Conservation (phyloP, 257 asterid genomes). For the Handroanthus guayacan region DNA sequence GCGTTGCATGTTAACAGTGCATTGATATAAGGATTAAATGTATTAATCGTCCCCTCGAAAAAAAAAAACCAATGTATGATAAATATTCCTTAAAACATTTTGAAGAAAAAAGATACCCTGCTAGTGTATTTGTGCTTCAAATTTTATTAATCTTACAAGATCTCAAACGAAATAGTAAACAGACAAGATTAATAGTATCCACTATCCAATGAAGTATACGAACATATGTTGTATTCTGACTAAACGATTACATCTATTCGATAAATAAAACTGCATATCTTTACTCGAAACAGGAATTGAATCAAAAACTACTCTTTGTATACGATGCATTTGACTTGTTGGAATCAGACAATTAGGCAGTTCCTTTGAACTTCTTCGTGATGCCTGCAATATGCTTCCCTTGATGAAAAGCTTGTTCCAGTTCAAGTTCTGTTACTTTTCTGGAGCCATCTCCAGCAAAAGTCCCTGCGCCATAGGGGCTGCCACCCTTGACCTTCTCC, state of each 20-base stretch:
- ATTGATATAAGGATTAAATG: too few relatives aligned
- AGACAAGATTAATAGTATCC: too few relatives aligned
- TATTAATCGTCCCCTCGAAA: too few relatives aligned
- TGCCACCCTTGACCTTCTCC: conserved; percentile 73
- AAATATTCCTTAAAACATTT: neutral
- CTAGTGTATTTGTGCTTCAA: neutral
- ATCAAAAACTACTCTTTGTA: neutral
- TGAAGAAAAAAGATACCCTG: neutral
- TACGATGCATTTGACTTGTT: neutral
- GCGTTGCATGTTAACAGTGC: too few relatives aligned
- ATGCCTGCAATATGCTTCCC: conserved; percentile 57
- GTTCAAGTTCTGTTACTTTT: conserved; percentile 63
- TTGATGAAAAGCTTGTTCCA: conserved; percentile 68
- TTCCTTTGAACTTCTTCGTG: conserved; percentile 57
- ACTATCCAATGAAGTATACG: conserved; percentile 1
- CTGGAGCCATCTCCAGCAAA: conserved; percentile 71
- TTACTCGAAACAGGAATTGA: neutral
- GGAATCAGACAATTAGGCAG: conserved; percentile 30
- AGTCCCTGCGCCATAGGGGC: conserved; percentile 74
- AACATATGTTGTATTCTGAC: neutral
- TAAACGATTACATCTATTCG: conserved; percentile 22
- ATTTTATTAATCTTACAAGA: neutral
- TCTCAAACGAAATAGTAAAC: too few relatives aligned
- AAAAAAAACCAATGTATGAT: neutral
- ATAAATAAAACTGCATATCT: neutral